phyloP scores from a whole-genome alignment of 208 protist species.

The Ichthyophonus hoferi region DNA sequence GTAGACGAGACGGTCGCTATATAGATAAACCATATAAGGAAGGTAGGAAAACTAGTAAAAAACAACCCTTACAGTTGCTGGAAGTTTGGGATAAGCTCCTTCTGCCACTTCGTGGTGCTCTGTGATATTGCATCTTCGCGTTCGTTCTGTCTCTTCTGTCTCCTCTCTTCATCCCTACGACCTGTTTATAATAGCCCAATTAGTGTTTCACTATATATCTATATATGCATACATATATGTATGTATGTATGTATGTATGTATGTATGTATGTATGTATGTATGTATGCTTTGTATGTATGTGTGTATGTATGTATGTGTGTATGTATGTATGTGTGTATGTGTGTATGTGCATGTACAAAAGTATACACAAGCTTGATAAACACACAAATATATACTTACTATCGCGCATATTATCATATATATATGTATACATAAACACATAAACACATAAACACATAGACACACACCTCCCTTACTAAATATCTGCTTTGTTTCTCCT shows the following conservation, averaged over 20 bases:
- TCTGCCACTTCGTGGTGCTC: not conserved
- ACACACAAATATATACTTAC: no score
- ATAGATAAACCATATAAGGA: no score
- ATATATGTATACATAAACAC: no score
- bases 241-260: not conserved
- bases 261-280: not conserved
- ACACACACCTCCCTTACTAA: no score
- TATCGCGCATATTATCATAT: no score
- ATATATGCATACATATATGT: not conserved
- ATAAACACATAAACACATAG: no score
- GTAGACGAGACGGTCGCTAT: no score
- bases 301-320: not conserved
- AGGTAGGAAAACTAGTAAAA: no score
- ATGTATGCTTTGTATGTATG: not conserved
- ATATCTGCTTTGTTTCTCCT: no score
- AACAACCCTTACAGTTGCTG: no score
- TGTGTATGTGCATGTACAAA: not conserved
- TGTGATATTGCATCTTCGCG: not conserved
- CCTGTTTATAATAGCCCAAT: not conserved
- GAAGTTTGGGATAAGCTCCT: not conserved
- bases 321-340: not conserved
- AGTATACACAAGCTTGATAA: no score
- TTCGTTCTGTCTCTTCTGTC: not conserved
- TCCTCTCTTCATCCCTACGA: not conserved
- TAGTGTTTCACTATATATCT: not conserved